Base-by-base conservation (phyloP, 2,329 filamentous ascomycete genomes). In the Monosporascus sp. region DNA sequence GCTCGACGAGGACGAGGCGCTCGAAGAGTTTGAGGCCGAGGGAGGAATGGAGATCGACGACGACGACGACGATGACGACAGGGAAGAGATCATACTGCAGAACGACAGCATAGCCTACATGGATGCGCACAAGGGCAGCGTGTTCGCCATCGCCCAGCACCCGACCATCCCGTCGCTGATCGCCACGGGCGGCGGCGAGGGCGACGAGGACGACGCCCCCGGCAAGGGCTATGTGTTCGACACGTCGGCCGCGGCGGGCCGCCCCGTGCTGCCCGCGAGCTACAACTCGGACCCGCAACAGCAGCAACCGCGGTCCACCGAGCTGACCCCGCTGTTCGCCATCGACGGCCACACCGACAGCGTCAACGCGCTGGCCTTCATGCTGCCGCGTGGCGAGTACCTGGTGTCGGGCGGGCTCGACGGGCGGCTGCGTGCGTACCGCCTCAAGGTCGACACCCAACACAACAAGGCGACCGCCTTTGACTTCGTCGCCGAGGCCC, bases 81-180 rank as follows among this genome's bases (percentile, higher is more conserved):
- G 77, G 27, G 81, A 86, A 62, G 90, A 94, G 69, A 84, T 97
- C 43, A 75, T 83, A 43, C 79, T 97, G 7, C 84, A 94, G 58
- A 99, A 97, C 78, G 93, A 99, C 78, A 95, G 91, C 60, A 79
- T 87, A 61, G 93, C 91, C 56, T 93, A 96, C 77, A 97, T 97
- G 67, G 94, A 97, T 76, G 73, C 75, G 37, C 91, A 97, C 76
- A 88, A 85, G 63, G 91, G 97, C 79, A 92, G 88, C 56, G 88
- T 99, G 66, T 99, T 97, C 77, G 85, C 90, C 73, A 94, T 99
- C 69, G 91, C 93, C 19, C 91, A 96, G 69, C 94, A 99, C 70
- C 94, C 94, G 4, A 76, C 85, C 7, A 80, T 88, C 66, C 84
- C 87, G 6, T 79, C 85, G 20, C 85, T 97, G 56, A 79, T 97